phyloP scores from a whole-genome alignment of 148 eudicot genomes.

The Rhododendron ferrugineum region DNA sequence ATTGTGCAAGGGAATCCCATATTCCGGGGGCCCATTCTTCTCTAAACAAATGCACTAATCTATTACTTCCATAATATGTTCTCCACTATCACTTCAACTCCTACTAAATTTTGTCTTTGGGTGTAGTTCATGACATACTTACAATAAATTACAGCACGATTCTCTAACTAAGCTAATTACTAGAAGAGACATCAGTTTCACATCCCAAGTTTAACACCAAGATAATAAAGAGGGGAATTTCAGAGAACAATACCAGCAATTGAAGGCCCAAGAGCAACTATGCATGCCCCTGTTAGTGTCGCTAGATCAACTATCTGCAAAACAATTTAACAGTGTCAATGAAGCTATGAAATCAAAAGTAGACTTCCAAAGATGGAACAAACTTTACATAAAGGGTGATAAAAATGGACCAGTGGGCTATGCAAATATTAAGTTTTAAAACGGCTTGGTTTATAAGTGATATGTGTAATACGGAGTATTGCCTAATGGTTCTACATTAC shows the following conservation, averaged over 20 bases:
- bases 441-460: background rate
- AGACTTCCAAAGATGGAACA: background rate
- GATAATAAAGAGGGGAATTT: background rate
- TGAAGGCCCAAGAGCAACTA: constrained; percentile 88
- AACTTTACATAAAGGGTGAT: background rate
- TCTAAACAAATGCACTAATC: background rate
- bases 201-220: background rate
- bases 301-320: constrained; percentile 90
- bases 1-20: background rate
- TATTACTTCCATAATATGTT: background rate
- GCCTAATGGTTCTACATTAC: background rate
- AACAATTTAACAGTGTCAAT: constrained; percentile 13
- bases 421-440: background rate
- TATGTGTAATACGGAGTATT: background rate
- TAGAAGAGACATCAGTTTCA: background rate
- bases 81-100: background rate
- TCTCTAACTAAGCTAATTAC: background rate
- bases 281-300: constrained; percentile 88
- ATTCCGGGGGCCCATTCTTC: background rate
- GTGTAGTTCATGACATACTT: background rate
- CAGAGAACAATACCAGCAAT: constrained; percentile 62
- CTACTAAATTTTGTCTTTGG: background rate
- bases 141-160: background rate
- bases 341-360: background rate
- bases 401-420: background rate